A percentile compares a stretch with the other conserved stretches of the same genome.
phyloP scores from a whole-genome alignment of 2,329 filamentous ascomycete genomes.

The Colletotrichum sp. region DNA sequence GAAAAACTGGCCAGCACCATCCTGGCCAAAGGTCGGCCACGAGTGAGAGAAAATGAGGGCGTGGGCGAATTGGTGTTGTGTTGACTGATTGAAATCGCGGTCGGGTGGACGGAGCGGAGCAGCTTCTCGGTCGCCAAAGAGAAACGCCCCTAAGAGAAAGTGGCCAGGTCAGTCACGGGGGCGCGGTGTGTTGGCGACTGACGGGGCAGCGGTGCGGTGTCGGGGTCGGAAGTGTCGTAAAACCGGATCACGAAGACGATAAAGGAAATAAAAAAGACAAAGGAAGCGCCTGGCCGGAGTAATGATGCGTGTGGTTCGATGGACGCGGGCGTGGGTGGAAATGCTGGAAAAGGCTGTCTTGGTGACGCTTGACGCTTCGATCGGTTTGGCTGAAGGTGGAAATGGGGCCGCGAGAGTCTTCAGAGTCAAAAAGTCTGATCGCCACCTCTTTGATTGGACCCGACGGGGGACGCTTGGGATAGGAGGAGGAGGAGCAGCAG shows the following conservation, averaged over 20 bases:
- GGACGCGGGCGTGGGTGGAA: constrained; percentile 9
- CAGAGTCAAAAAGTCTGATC: constrained; percentile 39
- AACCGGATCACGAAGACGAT: constrained; percentile 10
- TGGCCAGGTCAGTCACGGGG: constrained; percentile 17
- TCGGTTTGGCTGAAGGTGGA: constrained; percentile 18
- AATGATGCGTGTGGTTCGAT: constrained; percentile 13
- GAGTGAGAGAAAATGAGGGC: constrained; percentile 22
- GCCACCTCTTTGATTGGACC: constrained; percentile 39
- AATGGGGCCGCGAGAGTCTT: constrained; percentile 21
- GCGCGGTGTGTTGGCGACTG: not conserved
- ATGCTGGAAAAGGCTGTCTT: constrained; percentile 15
- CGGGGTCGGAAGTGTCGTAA: not conserved
- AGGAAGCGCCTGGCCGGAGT: constrained; percentile 21
- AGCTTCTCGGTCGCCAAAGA: constrained; percentile 5
- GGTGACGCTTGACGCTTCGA: constrained; percentile 17
- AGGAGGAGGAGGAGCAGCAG: not conserved
- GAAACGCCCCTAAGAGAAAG: constrained; percentile 17
- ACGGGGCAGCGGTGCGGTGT: not conserved
- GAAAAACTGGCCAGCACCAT: constrained; percentile 61
- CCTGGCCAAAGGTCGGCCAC: constrained; percentile 52
- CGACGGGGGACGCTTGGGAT: constrained; percentile 7
- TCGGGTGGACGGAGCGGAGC: not conserved
- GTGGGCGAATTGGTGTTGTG: constrained; percentile 9
- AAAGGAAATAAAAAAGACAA: constrained; percentile 13
- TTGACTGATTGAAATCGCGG: constrained; percentile 1